Evolutionary conservation across 1,284 basidiomycete species (phyloP), one percentile per base, ranked within the genome.

Genomic region (Flammula alnicola): DNA sequence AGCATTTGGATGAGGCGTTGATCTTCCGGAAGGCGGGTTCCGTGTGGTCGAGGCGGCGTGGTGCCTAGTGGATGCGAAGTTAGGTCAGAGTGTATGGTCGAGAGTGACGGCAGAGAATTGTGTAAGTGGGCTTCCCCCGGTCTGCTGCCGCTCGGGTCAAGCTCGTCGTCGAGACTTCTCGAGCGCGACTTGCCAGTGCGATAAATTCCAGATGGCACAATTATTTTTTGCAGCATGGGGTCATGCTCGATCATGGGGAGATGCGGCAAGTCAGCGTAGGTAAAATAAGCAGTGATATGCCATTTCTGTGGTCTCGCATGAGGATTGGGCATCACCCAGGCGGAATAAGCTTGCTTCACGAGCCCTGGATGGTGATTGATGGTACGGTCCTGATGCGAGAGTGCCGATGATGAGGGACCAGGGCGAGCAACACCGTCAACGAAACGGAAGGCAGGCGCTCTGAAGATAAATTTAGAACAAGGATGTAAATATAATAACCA

Each of bases 271-370:
- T 86, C 83, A 17, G 78, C 73, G 58, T 84, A 82, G 38, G 80
- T 81, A 69, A 84, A 83, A 61, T 84, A 83, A 27, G 80, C 79
- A 23, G 81, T 84, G 47, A 84, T 68, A 63, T 84, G 79, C 80
- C 80, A 83, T 63, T 83, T 83, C 55, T 77, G 72, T 40, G 76
- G 77, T 55, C 70, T 75, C n/a, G 70, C 66, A 53, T 74, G 72
- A 27, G 72, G 70, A 43, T 74, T 66, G 35, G 74, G 66, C 17
- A 69, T 65, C n/a, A 83, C 79, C 73, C 77, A 82, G 25, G 81
- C 81, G 5, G 82, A 84, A 63, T 84, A 85, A 17, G 82, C 80
- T 62, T 84, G 82, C 63, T 84, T 84, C 43, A 84, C 78, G 32
- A 84, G 67, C 16, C 81, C 81, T 25, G 70, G 60, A 37, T 80